Conservation (phyloP, 73 alveolate genomes). For the Paramecium primaurelia region DNA sequence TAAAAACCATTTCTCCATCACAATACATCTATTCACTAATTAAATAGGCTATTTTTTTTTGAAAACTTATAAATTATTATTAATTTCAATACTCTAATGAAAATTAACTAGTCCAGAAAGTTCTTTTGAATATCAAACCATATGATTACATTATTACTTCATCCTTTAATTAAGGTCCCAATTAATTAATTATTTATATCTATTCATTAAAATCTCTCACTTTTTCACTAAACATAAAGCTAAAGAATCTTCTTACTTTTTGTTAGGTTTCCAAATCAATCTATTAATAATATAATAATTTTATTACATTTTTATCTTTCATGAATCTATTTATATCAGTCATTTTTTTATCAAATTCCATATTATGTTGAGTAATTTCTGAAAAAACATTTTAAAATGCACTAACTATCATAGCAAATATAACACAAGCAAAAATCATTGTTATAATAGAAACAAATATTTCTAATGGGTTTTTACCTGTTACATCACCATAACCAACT, state of each 20-base stretch:
- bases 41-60: not conserved
- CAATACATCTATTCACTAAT: conserved; percentile 26
- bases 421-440: conserved; percentile 33
- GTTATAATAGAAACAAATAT: not conserved
- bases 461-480: conserved; percentile 45
- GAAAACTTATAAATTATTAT: not conserved
- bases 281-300: not conserved
- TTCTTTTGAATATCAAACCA: not conserved
- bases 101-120: not conserved
- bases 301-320: conserved; percentile 28
- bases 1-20: conserved; percentile 9
- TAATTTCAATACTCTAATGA: not conserved
- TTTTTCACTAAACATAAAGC: conserved; percentile 30
- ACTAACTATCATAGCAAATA: conserved; percentile 7
- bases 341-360: conserved; percentile 35
- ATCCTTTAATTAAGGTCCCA: conserved; percentile 42
- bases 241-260: conserved; percentile 44
- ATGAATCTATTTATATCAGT: conserved; percentile 42
- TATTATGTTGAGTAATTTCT: not conserved
- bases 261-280: conserved; percentile 33
- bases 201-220: conserved; percentile 41
- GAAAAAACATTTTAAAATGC: conserved; percentile 25
- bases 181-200: not conserved
- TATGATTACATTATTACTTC: conserved; percentile 33
- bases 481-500: conserved; percentile 47